Conservation (phyloP, 805 yeast species). For the Saturnispora galanensis region DNA sequence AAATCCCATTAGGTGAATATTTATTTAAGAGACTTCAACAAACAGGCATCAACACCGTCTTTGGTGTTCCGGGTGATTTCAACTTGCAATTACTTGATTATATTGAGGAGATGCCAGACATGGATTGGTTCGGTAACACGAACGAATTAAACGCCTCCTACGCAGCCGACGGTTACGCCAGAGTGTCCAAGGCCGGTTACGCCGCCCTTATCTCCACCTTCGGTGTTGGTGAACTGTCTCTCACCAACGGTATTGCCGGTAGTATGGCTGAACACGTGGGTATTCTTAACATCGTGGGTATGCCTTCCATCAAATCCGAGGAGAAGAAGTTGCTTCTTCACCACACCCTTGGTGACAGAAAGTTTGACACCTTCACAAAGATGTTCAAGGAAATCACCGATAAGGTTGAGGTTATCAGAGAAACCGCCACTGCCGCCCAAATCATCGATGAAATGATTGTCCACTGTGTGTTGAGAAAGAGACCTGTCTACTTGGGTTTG, state of each 20-base stretch:
- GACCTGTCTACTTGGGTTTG: constrained; percentile 75
- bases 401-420: constrained; percentile 55
- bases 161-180: constrained; percentile 82
- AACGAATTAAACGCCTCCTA: constrained; percentile 85
- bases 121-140: constrained; percentile 88
- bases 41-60: constrained; percentile 58
- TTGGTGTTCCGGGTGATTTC: constrained; percentile 80
- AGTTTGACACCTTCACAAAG: constrained; percentile 66
- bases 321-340: constrained; percentile 65
- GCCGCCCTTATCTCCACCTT: constrained; percentile 73
- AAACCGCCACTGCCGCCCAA: constrained; percentile 54
- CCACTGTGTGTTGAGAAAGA: constrained; percentile 59
- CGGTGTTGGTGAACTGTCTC: constrained; percentile 85
- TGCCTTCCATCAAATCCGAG: constrained; percentile 68
- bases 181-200: constrained; percentile 54
- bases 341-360: constrained; percentile 80
- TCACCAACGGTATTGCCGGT: constrained; percentile 81
- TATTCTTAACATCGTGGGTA: constrained; percentile 75
- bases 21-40: constrained; percentile 72
- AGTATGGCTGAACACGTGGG: constrained; percentile 87
- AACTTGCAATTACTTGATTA: constrained; percentile 63
- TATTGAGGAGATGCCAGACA: constrained; percentile 60
- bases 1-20: constrained; percentile 63
- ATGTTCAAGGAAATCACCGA: constrained; percentile 69
- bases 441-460: constrained; percentile 67